Evolutionary conservation across 495 filamentous ascomycete species (phyloP).

Genomic region (Penicillium angulare): DNA sequence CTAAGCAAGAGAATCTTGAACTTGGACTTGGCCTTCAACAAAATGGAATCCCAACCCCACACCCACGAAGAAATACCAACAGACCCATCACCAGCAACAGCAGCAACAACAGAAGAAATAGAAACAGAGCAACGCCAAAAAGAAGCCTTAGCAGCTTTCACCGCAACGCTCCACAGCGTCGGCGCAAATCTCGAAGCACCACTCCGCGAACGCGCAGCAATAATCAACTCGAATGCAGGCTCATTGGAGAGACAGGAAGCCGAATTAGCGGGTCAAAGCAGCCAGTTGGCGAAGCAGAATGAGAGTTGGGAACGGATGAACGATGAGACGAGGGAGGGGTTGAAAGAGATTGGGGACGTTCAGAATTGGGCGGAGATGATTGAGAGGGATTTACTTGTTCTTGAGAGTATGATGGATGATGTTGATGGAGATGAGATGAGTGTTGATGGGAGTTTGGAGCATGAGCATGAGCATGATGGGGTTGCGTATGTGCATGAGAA

Average conservation of each 20-base stretch:
- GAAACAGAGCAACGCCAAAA: constrained; percentile 22
- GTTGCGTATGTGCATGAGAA: neutral
- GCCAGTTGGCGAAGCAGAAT: constrained; percentile 66
- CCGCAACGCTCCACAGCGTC: constrained; percentile 74
- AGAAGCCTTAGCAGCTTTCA: constrained; percentile 74
- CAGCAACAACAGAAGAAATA: neutral
- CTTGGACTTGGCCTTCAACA: neutral
- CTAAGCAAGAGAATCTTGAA: too few species aligned
- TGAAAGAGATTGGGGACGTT: constrained; percentile 94
- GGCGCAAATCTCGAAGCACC: constrained; percentile 65
- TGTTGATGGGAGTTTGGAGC: constrained; percentile 2
- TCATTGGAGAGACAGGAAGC: constrained; percentile 71
- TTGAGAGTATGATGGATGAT: constrained; percentile 81
- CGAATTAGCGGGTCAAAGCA: constrained; percentile 63
- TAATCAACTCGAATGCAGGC: constrained; percentile 69
- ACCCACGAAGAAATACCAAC: neutral
- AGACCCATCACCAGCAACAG: constrained; percentile 1
- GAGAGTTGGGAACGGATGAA: constrained; percentile 67
- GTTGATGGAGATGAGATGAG: constrained; percentile 41
- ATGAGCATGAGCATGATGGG: constrained; percentile 4
- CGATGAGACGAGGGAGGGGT: constrained; percentile 61
- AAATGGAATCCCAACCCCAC: neutral
- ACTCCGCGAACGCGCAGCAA: constrained; percentile 69
- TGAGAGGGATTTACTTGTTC: constrained; percentile 81
- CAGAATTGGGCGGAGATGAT: constrained; percentile 98